These are phyloP conservation scores for Tuber umbilicatum DNA, from an alignment of 495 filamentous ascomycete genomes.

Conservation along the genomic window DNA sequence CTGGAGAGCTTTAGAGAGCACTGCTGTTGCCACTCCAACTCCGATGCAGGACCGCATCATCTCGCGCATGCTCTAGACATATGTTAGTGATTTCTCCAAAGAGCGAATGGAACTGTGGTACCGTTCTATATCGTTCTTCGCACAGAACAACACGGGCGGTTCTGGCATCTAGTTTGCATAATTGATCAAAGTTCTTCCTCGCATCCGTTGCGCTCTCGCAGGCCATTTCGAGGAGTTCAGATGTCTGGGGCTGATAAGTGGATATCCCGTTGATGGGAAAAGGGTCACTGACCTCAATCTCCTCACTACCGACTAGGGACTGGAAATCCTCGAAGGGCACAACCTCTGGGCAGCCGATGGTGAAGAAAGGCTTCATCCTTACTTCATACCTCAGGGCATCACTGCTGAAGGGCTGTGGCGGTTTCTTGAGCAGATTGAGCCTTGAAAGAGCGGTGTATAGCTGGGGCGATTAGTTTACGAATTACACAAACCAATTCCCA, in stretches of 20 bases:
- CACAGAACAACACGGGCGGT: constrained; percentile 45
- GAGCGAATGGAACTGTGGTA: constrained; percentile 13
- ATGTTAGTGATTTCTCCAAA: constrained; percentile 3
- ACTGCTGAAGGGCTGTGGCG: constrained; percentile 61
- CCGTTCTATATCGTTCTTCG: constrained; percentile 34
- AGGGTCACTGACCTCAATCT: constrained; percentile 33
- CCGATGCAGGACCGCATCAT: constrained; percentile 45
- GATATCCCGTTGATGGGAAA: not conserved
- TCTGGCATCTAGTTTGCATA: constrained; percentile 48
- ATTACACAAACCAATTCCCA: not conserved
- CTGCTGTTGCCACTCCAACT: constrained; percentile 42
- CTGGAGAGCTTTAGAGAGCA: constrained; percentile 38
- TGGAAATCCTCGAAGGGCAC: constrained; percentile 59
- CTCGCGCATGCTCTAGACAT: constrained; percentile 34
- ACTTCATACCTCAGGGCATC: constrained; percentile 71
- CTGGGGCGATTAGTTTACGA: constrained; percentile 39
- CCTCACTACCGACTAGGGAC: constrained; percentile 43
- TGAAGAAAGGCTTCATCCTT: constrained; percentile 80
- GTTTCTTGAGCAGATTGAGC: constrained; percentile 53
- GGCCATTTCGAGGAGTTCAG: constrained; percentile 55
- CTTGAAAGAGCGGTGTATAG: constrained; percentile 63
- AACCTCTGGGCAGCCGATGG: constrained; percentile 63
- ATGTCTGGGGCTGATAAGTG: constrained; percentile 21
- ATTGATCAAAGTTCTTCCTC: constrained; percentile 58
- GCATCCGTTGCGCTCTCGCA: constrained; percentile 55